phyloP scores from a whole-genome alignment of 192 early-diverging fungal species.

The Podila clonocystis region DNA sequence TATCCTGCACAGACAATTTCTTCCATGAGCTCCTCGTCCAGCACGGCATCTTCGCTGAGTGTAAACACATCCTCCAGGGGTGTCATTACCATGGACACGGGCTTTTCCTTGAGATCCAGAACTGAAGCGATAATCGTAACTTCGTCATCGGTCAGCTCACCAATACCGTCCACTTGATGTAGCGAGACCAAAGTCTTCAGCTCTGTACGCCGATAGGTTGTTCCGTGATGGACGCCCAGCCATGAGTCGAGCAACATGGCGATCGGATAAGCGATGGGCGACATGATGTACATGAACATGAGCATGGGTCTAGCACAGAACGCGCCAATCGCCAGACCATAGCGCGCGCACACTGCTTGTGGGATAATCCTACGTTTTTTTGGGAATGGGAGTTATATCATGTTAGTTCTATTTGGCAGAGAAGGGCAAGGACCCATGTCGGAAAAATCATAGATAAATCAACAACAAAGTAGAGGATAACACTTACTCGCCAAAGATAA shows the following conservation, averaged over 20 bases:
- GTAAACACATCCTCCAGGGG: slow-evolving; percentile 66
- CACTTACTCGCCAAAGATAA: slow-evolving; percentile 90
- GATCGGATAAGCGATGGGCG: slow-evolving; percentile 84
- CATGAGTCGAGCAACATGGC: slow-evolving; percentile 83
- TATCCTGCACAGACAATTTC: slow-evolving; percentile 70
- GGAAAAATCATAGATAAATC: neutral
- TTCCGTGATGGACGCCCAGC: slow-evolving; percentile 82
- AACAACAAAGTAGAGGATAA: neutral
- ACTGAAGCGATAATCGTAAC: slow-evolving; percentile 75
- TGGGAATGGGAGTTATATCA: neutral
- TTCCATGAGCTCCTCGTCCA: slow-evolving; percentile 62
- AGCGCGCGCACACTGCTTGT: slow-evolving; percentile 87
- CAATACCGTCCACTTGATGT: slow-evolving; percentile 71
- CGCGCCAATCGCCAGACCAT: slow-evolving; percentile 91
- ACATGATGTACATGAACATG: slow-evolving; percentile 59
- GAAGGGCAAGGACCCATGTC: no score
- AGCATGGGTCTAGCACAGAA: slow-evolving; percentile 70
- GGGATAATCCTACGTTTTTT: slow-evolving; percentile 73
- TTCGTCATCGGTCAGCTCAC: slow-evolving; percentile 69
- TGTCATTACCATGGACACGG: slow-evolving; percentile 71
- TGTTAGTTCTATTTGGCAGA: no score
- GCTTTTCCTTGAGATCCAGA: slow-evolving; percentile 71
- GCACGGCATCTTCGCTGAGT: slow-evolving; percentile 57
- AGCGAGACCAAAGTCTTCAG: slow-evolving; percentile 80
- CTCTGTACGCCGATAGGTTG: slow-evolving; percentile 77